Percentiles rank a stretch among this genome's conserved stretches.
Conservation (phyloP, 169 alveolate genomes). For the Eimeria zaria region DNA sequence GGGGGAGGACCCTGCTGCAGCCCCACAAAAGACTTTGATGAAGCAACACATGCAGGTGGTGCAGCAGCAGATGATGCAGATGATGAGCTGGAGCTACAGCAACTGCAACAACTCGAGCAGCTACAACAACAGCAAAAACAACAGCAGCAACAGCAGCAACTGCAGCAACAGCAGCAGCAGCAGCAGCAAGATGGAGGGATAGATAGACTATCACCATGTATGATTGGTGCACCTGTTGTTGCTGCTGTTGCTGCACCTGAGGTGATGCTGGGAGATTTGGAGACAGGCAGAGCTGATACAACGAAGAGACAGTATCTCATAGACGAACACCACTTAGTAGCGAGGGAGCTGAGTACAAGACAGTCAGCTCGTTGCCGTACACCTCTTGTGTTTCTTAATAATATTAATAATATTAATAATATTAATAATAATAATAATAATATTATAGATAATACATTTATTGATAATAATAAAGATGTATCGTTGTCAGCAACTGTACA, state of each 20-base stretch:
- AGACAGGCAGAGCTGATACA: constrained; percentile 8
- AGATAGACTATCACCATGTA: too few relatives aligned
- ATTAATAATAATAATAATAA: too few relatives aligned
- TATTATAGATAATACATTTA: too few relatives aligned
- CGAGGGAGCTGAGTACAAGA: constrained; percentile 1
- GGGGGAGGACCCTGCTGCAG: neutral
- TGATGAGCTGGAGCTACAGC: too few relatives aligned
- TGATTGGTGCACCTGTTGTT: too few relatives aligned
- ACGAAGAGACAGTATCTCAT: neutral
- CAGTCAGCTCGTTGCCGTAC: constrained; percentile 28
- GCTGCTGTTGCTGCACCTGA: neutral
- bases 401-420: neutral
- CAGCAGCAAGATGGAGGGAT: too few relatives aligned
- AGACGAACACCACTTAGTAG: constrained; percentile 29
- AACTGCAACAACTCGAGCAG: neutral
- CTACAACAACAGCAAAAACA: neutral
- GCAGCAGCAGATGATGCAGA: neutral
- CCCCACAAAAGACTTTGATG: constrained; percentile 4
- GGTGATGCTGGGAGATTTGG: constrained; percentile 27
- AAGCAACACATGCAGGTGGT: neutral
- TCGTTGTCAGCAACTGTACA: constrained; percentile 42
- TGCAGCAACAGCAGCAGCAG: too few relatives aligned
- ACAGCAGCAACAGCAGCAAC: neutral
- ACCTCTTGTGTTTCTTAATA: neutral
- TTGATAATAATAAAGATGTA: too few relatives aligned